These are phyloP conservation scores for Lentinula detonsa DNA, from an alignment of 768 basidiomycete genomes.

Conservation along the genomic window DNA sequence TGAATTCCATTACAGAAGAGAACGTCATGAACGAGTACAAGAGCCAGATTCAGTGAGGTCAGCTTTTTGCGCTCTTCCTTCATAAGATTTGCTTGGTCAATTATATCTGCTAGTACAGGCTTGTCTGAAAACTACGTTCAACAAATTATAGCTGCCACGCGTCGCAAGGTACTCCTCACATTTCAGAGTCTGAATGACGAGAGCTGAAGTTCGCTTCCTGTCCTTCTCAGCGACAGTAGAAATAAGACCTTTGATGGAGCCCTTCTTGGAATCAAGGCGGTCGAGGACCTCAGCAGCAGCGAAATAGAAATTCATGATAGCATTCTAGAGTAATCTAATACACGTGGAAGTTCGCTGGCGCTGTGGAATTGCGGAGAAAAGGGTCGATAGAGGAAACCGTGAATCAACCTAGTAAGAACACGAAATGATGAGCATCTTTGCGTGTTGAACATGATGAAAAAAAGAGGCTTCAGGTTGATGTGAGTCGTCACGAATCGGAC, in stretches of 20 bases:
- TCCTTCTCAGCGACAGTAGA: slow-evolving; percentile 67
- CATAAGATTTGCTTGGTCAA: slow-evolving; percentile 60
- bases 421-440: slow-evolving; percentile 13
- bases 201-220: slow-evolving; percentile 73
- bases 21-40: slow-evolving; percentile 89
- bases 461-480: slow-evolving; percentile 21
- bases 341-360: slow-evolving; percentile 21
- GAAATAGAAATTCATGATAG: slow-evolving; percentile 92
- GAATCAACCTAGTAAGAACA: not conserved
- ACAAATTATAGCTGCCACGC: not conserved
- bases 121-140: slow-evolving; percentile 50
- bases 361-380: slow-evolving; percentile 16
- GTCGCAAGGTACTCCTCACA: slow-evolving; percentile 47
- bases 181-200: slow-evolving; percentile 94
- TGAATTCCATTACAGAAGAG: slow-evolving; percentile 83
- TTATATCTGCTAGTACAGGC: slow-evolving; percentile 63
- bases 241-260: slow-evolving; percentile 86
- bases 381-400: slow-evolving; percentile 8
- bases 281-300: slow-evolving; percentile 81
- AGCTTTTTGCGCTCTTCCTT: slow-evolving; percentile 73
- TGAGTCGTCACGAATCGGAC: slow-evolving; percentile 42
- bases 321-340: not conserved
- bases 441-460: slow-evolving; percentile 2
- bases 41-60: slow-evolving; percentile 66
- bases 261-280: slow-evolving; percentile 80